Percentiles rank a stretch among this genome's conserved stretches.
Evolutionary conservation across 2,329 filamentous ascomycete species (phyloP).

Genomic region (Sporothrix brunneoviolacea): DNA sequence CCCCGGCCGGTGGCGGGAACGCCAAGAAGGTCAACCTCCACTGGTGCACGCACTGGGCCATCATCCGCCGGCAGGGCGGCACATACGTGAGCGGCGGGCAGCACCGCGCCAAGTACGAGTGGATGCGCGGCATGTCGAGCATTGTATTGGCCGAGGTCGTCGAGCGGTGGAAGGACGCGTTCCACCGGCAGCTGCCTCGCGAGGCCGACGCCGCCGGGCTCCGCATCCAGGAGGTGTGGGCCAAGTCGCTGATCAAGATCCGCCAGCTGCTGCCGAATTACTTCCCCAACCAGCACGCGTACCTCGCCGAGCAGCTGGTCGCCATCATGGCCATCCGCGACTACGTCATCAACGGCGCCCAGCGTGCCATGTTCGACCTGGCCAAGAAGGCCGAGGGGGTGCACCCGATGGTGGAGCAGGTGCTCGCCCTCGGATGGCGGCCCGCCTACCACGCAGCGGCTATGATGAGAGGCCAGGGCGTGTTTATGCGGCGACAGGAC

Average conservation of each 20-base stretch:
- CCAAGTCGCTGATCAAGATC: background rate
- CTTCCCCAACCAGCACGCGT: background rate
- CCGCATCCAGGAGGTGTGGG: background rate
- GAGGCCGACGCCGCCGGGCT: background rate
- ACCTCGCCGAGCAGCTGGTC: background rate
- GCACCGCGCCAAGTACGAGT: background rate
- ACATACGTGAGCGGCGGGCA: conserved; percentile 6
- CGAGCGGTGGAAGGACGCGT: conserved; percentile 4
- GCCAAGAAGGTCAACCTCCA: background rate
- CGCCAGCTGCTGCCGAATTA: background rate
- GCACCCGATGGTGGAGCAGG: background rate
- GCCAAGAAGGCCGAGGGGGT: background rate
- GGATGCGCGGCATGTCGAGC: conserved; percentile 10
- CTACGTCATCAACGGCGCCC: background rate
- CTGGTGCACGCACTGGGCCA: conserved; percentile 12
- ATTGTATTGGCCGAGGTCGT: conserved; percentile 1
- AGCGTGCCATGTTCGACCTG: background rate
- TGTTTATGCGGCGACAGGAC: background rate
- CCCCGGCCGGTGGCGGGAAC: background rate
- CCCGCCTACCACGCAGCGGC: background rate
- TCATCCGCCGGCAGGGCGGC: conserved; percentile 3
- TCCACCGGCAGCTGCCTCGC: background rate
- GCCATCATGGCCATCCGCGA: conserved; percentile 8
- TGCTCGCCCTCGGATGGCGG: background rate
- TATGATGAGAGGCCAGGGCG: background rate